These are phyloP conservation scores for Penicillium frequentans DNA, from an alignment of 2,329 filamentous ascomycete genomes.

Conservation along the genomic window DNA sequence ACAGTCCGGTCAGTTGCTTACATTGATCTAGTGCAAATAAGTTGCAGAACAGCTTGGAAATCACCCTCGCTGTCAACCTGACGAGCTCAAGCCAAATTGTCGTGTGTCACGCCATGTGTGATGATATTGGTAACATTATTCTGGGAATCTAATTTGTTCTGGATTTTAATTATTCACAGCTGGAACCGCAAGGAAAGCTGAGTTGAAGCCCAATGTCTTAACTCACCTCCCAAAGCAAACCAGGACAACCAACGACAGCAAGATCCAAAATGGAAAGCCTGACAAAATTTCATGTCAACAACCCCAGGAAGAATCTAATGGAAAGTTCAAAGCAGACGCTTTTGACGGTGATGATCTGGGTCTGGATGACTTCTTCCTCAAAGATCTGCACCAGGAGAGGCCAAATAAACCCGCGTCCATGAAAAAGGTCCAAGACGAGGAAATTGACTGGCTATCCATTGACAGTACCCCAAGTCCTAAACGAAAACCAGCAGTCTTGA, in stretches of 20 bases:
- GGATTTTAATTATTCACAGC: constrained; percentile 39
- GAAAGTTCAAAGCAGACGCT: constrained; percentile 40
- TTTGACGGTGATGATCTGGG: constrained; percentile 56
- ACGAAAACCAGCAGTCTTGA: neutral
- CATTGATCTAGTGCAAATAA: constrained; percentile 56
- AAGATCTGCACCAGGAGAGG: constrained; percentile 4
- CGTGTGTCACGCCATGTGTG: constrained; percentile 73
- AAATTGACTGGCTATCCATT: constrained; percentile 24
- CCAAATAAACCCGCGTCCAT: neutral
- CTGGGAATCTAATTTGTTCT: neutral
- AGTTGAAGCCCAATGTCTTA: constrained; percentile 52
- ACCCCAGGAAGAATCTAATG: neutral
- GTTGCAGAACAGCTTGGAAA: constrained; percentile 60
- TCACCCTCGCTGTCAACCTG: constrained; percentile 61
- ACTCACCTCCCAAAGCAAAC: constrained; percentile 43
- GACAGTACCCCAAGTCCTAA: constrained; percentile 10
- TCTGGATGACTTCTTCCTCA: constrained; percentile 53
- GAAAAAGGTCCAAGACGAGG: constrained; percentile 6
- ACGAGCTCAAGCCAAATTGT: constrained; percentile 58
- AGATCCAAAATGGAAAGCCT: neutral
- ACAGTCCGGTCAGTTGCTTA: neutral
- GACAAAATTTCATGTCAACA: neutral
- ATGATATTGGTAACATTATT: constrained; percentile 66
- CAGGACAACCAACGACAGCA: constrained; percentile 10
- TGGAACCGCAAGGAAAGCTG: constrained; percentile 56